A percentile compares a stretch with the other conserved stretches of the same genome.
phyloP scores from a whole-genome alignment of 306 rosid species.

The Acacia melanoxylon region DNA sequence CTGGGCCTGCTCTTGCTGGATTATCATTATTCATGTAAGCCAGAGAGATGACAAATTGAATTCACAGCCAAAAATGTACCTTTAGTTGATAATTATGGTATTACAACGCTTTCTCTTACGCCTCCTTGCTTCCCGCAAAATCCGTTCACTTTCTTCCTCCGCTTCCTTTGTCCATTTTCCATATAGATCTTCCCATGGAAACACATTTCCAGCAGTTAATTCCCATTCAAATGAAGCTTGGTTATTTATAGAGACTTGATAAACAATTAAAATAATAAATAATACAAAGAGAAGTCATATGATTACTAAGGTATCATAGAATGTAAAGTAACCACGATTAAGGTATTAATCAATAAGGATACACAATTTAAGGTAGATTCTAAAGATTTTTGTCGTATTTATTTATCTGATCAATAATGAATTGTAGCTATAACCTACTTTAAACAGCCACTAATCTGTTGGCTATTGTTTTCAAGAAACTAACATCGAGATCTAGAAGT shows the following conservation, averaged over 20 bases:
- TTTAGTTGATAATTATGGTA: constrained; percentile 59
- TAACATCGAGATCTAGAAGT: constrained; percentile 16
- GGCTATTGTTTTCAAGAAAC: background rate
- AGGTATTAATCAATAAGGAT: background rate
- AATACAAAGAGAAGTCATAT: background rate
- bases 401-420: background rate
- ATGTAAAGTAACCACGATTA: constrained; percentile 12
- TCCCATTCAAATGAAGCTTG: constrained; percentile 10
- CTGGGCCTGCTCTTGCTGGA: background rate
- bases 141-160: constrained; percentile 69
- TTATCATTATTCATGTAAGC: background rate
- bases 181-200: constrained; percentile 41
- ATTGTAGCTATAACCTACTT: constrained; percentile 12
- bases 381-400: background rate
- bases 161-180: constrained; percentile 53
- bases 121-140: constrained; percentile 83
- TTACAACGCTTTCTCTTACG: constrained; percentile 71
- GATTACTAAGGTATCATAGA: background rate
- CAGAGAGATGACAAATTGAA: constrained; percentile 11
- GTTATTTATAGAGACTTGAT: background rate
- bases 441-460: background rate
- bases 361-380: background rate
- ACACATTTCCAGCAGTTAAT: constrained; percentile 32
- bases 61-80: constrained; percentile 43
- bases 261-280: background rate